Evolutionary conservation across 176 grass and related monocot species (phyloP).

Genomic region (Lolium perenne): DNA sequence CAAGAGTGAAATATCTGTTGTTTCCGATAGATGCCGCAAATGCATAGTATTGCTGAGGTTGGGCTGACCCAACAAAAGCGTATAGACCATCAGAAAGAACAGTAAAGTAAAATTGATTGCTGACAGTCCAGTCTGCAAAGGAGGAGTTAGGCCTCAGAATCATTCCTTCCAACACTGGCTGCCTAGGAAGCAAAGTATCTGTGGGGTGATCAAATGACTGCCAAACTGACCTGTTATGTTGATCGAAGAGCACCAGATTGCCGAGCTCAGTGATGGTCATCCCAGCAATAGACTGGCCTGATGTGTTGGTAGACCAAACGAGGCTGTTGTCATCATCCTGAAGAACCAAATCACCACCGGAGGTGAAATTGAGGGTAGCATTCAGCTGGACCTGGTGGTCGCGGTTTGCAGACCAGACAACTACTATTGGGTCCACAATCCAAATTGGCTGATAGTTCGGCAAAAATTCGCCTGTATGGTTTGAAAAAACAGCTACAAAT

Average conservation of each 20-base stretch:
- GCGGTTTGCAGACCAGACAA: not conserved
- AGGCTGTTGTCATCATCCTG: constrained; percentile 4
- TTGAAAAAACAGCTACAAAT: not conserved
- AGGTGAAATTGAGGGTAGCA: constrained; percentile 31
- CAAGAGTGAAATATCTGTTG: not conserved
- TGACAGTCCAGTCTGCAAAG: not conserved
- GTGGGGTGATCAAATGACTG: constrained; percentile 54
- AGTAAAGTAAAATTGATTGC: constrained; percentile 17
- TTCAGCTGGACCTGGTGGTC: not conserved
- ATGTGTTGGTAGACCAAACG: constrained; percentile 45
- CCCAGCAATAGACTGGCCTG: not conserved
- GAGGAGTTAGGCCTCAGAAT: constrained; percentile 23
- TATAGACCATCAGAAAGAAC: constrained; percentile 36
- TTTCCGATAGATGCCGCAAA: not conserved
- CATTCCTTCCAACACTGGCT: constrained; percentile 35
- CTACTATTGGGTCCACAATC: not conserved
- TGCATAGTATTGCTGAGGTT: constrained; percentile 31
- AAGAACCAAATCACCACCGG: constrained; percentile 23
- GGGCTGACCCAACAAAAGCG: constrained; percentile 33
- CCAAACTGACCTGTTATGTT: constrained; percentile 42
- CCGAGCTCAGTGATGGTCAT: constrained; percentile 43
- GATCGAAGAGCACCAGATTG: constrained; percentile 49
- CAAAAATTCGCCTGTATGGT: rapidly evolving
- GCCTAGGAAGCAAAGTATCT: constrained; percentile 41
- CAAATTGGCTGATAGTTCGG: not conserved